phyloP scores from a whole-genome alignment of 176 grass and related monocot species.

The Paspalum notatum region DNA sequence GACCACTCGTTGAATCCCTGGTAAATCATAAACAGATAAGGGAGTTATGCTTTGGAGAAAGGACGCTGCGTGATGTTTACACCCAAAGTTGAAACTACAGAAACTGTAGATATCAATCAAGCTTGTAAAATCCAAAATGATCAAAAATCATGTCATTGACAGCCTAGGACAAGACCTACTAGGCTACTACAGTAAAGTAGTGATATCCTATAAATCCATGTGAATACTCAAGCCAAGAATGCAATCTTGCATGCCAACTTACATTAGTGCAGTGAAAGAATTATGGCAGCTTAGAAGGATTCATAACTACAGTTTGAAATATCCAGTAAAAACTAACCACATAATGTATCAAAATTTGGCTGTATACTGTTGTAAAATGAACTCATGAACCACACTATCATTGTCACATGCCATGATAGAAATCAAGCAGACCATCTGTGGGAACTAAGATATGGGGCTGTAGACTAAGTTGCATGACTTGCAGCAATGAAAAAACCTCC shows the following conservation, averaged over 20 bases:
- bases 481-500: conserved; percentile 20
- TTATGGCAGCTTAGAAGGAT: neutral
- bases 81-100: neutral
- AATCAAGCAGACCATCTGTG: conserved; percentile 28
- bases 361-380: conserved; percentile 21
- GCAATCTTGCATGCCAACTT: neutral
- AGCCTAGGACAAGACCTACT: neutral
- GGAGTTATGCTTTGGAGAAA: conserved; percentile 3
- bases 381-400: neutral
- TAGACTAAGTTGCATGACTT: conserved; percentile 28
- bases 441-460: conserved; percentile 23
- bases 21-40: neutral
- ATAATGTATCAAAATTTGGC: neutral
- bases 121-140: no score
- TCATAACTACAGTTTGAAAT: neutral
- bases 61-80: neutral
- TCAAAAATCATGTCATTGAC: neutral
- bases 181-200: neutral
- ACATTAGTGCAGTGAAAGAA: neutral
- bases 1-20: neutral
- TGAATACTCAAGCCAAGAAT: neutral
- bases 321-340: neutral
- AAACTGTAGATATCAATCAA: no score
- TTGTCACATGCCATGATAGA: conserved; percentile 3
- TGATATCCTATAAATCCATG: neutral